These are phyloP conservation scores for Plasmodium malariae DNA, from an alignment of 169 alveolate species.

Conservation along the genomic window DNA sequence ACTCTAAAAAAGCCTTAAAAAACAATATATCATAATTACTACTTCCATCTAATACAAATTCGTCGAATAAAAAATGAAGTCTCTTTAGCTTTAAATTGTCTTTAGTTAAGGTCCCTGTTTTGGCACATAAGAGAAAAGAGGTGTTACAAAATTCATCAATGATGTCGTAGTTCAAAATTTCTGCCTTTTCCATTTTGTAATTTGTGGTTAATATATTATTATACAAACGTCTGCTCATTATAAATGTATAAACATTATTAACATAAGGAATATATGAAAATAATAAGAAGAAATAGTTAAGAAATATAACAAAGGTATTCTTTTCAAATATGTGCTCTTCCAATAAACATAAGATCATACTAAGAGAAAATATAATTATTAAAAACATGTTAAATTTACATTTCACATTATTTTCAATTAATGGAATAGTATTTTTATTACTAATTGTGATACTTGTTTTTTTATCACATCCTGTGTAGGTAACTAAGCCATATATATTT, in stretches of 20 bases:
- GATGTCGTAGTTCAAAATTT: constrained; percentile 16
- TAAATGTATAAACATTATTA: constrained; percentile 1
- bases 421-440: constrained; percentile 2
- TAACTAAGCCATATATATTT: constrained; percentile 39
- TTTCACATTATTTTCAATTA: not conserved
- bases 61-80: constrained; percentile 30
- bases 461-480: constrained; percentile 39
- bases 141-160: constrained; percentile 15
- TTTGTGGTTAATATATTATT: not conserved
- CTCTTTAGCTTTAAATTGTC: not conserved
- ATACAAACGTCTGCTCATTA: not conserved
- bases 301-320: not conserved
- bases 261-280: constrained; percentile 20
- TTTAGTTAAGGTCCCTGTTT: constrained; percentile 9
- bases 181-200: not conserved
- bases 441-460: constrained; percentile 10
- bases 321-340: constrained; percentile 3
- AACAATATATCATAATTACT: not conserved
- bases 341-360: constrained; percentile 7
- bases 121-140: constrained; percentile 23
- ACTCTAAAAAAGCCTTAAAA: not conserved
- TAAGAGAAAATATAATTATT: not conserved
- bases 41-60: not conserved
- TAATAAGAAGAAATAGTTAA: constrained; percentile 17
- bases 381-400: constrained; percentile 18